Conservation (phyloP, 2,329 filamentous ascomycete genomes). For the Sclerotinia sclerotiorum region DNA sequence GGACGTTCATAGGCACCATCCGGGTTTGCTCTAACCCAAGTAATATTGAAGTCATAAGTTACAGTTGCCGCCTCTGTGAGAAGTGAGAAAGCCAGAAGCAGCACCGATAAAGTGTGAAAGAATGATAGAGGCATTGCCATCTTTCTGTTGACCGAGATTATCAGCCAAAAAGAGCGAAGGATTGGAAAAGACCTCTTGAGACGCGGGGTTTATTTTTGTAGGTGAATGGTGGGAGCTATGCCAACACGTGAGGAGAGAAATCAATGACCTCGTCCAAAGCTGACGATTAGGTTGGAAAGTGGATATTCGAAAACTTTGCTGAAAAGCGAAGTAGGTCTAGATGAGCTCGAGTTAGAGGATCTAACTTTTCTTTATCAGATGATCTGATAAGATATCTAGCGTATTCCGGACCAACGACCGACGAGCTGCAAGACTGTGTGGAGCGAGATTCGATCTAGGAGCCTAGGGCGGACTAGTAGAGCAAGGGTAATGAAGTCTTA, state of each 20-base stretch:
- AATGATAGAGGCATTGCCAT: slow-evolving; percentile 49
- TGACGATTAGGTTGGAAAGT: neutral
- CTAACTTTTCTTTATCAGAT: slow-evolving; percentile 37
- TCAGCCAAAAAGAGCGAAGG: neutral
- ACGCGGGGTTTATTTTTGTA: neutral
- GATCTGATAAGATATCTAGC: slow-evolving; percentile 21
- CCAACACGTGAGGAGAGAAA: neutral
- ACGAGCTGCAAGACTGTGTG: neutral
- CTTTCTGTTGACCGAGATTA: slow-evolving; percentile 9
- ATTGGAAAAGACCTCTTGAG: neutral
- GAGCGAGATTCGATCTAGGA: neutral
- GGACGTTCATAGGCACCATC: slow-evolving; percentile 64
- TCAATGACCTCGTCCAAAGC: neutral
- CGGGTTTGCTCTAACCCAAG: slow-evolving; percentile 70
- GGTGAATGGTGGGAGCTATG: neutral
- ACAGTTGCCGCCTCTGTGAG: slow-evolving; percentile 48
- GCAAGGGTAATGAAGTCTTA: neutral
- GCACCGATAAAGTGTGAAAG: slow-evolving; percentile 42
- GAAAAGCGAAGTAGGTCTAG: slow-evolving; percentile 44
- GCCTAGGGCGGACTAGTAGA: no score
- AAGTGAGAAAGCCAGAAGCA: slow-evolving; percentile 38
- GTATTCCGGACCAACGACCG: neutral
- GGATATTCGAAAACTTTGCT: slow-evolving; percentile 32
- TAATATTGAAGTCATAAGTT: slow-evolving; percentile 65
- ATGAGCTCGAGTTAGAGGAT: slow-evolving; percentile 42